Conservation (phyloP, 306 rosid genomes). For the Calophaca sinica region DNA sequence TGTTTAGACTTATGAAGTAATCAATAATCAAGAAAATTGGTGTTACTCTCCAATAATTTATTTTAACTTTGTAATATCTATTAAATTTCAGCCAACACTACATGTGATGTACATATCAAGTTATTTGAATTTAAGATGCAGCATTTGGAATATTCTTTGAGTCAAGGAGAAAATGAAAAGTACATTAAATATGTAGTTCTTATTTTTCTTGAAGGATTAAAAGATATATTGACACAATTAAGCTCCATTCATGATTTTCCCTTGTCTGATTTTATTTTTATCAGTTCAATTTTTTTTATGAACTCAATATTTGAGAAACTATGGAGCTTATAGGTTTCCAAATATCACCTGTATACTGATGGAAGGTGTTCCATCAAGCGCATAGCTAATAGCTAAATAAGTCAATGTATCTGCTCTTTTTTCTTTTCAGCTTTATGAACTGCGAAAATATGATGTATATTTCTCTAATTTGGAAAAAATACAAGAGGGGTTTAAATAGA, state of each 20-base stretch:
- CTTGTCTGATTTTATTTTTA: neutral
- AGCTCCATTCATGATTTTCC: neutral
- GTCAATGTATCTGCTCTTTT: neutral
- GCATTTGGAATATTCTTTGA: neutral
- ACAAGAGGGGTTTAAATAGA: no score
- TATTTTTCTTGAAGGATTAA: slow-evolving; percentile 14
- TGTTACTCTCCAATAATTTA: neutral
- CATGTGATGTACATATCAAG: neutral
- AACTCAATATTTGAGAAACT: neutral
- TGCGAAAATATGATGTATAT: no score
- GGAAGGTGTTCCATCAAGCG: neutral
- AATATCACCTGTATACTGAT: slow-evolving; percentile 1
- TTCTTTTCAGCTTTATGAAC: slow-evolving; percentile 1
- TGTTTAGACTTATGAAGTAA: neutral
- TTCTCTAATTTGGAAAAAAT: no score
- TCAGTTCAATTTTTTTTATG: neutral
- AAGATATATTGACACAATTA: neutral
- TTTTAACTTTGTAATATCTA: neutral
- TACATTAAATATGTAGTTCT: slow-evolving; percentile 6
- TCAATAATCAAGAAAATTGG: neutral
- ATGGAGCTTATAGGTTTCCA: slow-evolving; percentile 11
- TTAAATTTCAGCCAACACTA: neutral
- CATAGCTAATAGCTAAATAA: slow-evolving; percentile 15
- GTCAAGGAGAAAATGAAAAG: slow-evolving; percentile 18
- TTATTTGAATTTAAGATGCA: neutral